Conservation (phyloP, 768 basidiomycete species). For the Candolleomyces eurysporus region DNA sequence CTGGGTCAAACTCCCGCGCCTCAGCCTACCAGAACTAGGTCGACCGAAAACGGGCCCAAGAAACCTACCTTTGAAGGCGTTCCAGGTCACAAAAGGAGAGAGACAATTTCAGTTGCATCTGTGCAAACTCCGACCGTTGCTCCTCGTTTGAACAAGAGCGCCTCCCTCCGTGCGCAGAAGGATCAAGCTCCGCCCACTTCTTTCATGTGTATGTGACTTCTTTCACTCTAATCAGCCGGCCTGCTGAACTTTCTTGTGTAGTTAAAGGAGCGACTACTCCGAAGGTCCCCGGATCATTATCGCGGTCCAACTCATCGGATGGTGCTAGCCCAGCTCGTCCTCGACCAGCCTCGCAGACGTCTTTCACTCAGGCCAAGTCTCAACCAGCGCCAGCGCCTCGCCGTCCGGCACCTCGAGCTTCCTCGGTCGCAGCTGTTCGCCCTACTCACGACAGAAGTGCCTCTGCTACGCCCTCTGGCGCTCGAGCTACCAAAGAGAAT, state of each 20-base stretch:
- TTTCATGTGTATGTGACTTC: slow-evolving; percentile 43
- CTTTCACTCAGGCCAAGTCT: not conserved
- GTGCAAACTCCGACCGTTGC: slow-evolving; percentile 61
- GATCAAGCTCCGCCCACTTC: slow-evolving; percentile 62
- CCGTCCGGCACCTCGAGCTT: slow-evolving; percentile 5
- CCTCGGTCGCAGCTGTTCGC: not conserved
- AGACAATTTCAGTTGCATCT: slow-evolving; percentile 70
- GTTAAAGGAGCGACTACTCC: slow-evolving; percentile 46
- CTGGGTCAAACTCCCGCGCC: slow-evolving; percentile 48
- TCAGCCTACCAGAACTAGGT: slow-evolving; percentile 37
- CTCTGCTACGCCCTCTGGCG: not conserved
- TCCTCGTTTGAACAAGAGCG: slow-evolving; percentile 79
- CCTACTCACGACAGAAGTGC: not conserved
- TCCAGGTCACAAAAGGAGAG: slow-evolving; percentile 80
- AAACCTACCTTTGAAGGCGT: slow-evolving; percentile 71
- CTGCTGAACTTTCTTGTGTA: slow-evolving; percentile 18
- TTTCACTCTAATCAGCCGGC: not conserved
- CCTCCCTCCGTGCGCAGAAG: slow-evolving; percentile 63
- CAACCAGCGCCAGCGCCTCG: not conserved
- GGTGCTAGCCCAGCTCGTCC: not conserved
- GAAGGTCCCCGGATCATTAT: slow-evolving; percentile 24
- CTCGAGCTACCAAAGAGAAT: not conserved
- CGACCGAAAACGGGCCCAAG: slow-evolving; percentile 22
- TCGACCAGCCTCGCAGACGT: not conserved
- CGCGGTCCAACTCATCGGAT: not conserved